phyloP scores from a whole-genome alignment of 768 basidiomycete genomes.

The Russula compacta region DNA sequence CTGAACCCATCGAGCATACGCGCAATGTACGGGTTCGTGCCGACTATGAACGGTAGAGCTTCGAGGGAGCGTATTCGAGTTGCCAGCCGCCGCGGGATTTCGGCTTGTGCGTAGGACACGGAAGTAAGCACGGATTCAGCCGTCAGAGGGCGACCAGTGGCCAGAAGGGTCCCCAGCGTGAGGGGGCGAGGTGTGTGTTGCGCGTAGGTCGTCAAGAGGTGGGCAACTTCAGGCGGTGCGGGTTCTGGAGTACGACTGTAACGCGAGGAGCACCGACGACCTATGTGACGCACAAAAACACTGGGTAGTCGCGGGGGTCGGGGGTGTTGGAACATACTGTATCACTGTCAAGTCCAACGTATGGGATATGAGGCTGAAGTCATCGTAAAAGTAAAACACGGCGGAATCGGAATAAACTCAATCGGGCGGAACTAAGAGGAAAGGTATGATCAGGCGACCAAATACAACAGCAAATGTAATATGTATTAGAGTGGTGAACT shows the following conservation, averaged over 20 bases:
- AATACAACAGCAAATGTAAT: background rate
- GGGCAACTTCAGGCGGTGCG: conserved; percentile 42
- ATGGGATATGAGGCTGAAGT: background rate
- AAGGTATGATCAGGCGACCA: background rate
- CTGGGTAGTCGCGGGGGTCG: background rate
- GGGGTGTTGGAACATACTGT: conserved; percentile 4
- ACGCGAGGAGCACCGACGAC: background rate
- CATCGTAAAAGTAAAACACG: background rate
- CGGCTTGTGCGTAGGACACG: conserved; percentile 62
- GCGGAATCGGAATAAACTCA: too few relatives aligned
- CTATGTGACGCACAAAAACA: background rate
- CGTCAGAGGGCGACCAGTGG: conserved; percentile 67
- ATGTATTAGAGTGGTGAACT: background rate
- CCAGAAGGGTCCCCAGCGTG: conserved; percentile 63
- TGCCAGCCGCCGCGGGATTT: conserved; percentile 71
- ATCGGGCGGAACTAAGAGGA: conserved; percentile 7
- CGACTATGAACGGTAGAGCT: conserved; percentile 77
- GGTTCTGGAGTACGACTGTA: conserved; percentile 38
- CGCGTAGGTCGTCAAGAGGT: conserved; percentile 54
- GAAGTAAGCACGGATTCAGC: conserved; percentile 62
- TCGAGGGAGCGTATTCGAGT: conserved; percentile 68
- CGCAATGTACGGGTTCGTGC: conserved; percentile 80
- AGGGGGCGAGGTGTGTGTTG: conserved; percentile 57
- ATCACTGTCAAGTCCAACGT: background rate
- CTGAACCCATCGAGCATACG: conserved; percentile 59